phyloP scores from a whole-genome alignment of 73 alveolate genomes.

The Paramecium primaurelia region DNA sequence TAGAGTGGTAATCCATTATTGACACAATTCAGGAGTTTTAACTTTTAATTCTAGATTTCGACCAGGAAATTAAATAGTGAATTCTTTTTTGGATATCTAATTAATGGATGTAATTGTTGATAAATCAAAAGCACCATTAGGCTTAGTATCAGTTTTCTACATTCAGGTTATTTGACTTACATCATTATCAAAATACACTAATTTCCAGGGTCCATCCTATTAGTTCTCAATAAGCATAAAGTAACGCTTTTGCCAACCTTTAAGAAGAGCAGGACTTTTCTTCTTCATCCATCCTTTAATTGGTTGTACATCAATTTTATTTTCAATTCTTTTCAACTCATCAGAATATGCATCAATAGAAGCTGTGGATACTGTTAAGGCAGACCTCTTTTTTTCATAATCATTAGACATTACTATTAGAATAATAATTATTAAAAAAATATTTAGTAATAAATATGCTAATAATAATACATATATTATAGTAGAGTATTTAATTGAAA shows the following conservation, averaged over 20 bases:
- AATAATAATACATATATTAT: neutral
- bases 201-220: conserved; percentile 1
- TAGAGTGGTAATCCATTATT: conserved; percentile 68
- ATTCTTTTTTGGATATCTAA: conserved; percentile 50
- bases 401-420: neutral
- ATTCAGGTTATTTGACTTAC: neutral
- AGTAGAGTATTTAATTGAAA: neutral
- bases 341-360: neutral
- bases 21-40: conserved; percentile 62
- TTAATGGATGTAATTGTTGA: conserved; percentile 30
- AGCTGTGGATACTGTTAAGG: neutral
- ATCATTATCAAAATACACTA: conserved; percentile 33
- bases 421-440: neutral
- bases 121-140: conserved; percentile 75
- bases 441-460: neutral
- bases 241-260: conserved; percentile 73
- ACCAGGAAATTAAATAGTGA: conserved; percentile 17
- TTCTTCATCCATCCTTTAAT: conserved; percentile 71
- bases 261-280: conserved; percentile 65
- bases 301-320: neutral
- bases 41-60: conserved; percentile 67
- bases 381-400: neutral
- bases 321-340: neutral
- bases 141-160: conserved; percentile 61
- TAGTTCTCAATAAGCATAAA: conserved; percentile 51